These are phyloP conservation scores for Fusarium mangiferae DNA, from an alignment of 2,329 filamentous ascomycete species.

Conservation along the genomic window DNA sequence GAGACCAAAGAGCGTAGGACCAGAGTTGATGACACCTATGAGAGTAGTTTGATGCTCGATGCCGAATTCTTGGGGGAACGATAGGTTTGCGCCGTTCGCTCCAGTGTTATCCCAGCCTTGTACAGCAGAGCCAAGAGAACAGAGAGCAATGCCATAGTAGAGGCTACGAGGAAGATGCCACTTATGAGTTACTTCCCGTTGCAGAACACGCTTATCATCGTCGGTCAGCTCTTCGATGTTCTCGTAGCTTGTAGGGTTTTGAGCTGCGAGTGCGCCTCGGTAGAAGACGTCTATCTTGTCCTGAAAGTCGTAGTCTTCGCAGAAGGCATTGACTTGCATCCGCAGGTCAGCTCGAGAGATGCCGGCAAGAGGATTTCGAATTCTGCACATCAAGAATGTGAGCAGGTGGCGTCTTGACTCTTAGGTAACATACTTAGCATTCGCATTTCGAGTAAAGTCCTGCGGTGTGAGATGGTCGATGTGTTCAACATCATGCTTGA, in stretches of 20 bases:
- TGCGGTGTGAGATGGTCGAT: conserved; percentile 16
- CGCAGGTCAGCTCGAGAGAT: conserved; percentile 38
- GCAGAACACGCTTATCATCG: conserved; percentile 39
- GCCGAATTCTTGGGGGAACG: conserved; percentile 51
- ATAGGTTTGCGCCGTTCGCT: conserved; percentile 53
- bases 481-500: conserved; percentile 33
- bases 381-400: conserved; percentile 12
- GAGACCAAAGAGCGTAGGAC: conserved; percentile 36
- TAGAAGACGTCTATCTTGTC: conserved; percentile 43
- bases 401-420: neutral
- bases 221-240: conserved; percentile 38
- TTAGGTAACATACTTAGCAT: conserved; percentile 42
- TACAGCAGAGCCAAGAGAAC: conserved; percentile 46
- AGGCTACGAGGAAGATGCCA: conserved; percentile 44
- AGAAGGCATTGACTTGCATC: conserved; percentile 40
- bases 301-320: conserved; percentile 42
- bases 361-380: conserved; percentile 43
- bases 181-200: conserved; percentile 42
- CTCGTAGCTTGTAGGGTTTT: conserved; percentile 35
- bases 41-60: conserved; percentile 58
- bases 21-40: conserved; percentile 66
- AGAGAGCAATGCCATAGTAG: conserved; percentile 45
- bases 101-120: conserved; percentile 60
- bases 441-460: conserved; percentile 47
- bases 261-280: conserved; percentile 45